Evolutionary conservation across 345 rosid species (phyloP).

Genomic region (Eucalyptus regnans): DNA sequence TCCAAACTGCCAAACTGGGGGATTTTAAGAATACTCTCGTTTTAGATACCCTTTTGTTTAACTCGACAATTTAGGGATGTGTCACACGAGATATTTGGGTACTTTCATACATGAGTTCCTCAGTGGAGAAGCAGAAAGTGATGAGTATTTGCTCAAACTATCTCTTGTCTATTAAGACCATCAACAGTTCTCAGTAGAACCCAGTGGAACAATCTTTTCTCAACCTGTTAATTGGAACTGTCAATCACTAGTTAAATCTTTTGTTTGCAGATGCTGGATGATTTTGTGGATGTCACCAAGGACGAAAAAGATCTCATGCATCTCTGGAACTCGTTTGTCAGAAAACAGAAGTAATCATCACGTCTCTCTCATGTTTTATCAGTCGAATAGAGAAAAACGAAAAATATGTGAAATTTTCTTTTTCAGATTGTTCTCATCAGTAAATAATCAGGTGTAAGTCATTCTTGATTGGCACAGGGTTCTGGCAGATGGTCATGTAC

Average conservation of each 20-base stretch:
- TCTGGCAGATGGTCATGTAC: slow-evolving; percentile 73
- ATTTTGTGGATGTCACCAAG: slow-evolving; percentile 83
- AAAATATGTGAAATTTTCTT: not conserved
- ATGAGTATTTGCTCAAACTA: not conserved
- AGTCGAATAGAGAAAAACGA: not conserved
- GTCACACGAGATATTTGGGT: not conserved
- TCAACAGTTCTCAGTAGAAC: not conserved
- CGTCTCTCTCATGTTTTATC: not conserved
- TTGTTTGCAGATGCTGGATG: slow-evolving; percentile 87
- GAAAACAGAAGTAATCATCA: slow-evolving; percentile 49
- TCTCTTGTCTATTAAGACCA: not conserved
- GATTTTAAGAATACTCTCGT: not conserved
- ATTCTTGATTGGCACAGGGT: slow-evolving; percentile 32
- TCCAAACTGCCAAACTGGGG: not conserved
- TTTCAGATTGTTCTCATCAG: not conserved
- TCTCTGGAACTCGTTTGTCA: slow-evolving; percentile 88
- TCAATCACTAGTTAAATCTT: not conserved
- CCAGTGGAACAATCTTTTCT: not conserved
- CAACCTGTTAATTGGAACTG: not conserved
- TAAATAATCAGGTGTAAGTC: not conserved
- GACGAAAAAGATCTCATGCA: slow-evolving; percentile 79
- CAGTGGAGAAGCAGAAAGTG: not conserved
- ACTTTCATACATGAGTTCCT: not conserved
- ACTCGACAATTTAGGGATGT: not conserved
- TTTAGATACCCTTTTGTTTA: not conserved